Conservation (phyloP, 1,284 basidiomycete genomes). For the Ustilago esculenta region DNA sequence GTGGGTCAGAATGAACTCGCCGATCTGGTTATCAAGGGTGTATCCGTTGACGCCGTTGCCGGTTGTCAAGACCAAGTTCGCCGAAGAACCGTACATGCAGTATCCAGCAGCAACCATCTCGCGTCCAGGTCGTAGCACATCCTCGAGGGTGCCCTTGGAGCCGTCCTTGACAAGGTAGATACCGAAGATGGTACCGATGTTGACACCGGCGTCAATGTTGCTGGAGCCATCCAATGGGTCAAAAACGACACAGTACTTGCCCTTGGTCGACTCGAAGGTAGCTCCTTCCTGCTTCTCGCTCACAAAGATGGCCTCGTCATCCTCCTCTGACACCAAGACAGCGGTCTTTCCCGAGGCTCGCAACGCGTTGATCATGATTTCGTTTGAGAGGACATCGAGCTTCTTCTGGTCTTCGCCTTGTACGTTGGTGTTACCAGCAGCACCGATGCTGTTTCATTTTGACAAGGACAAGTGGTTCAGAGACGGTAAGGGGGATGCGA, state of each 20-base stretch:
- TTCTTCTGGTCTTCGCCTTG: conserved; percentile 99
- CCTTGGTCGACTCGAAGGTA: conserved; percentile 59
- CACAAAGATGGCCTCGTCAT: conserved; percentile 91
- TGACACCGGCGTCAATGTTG: conserved; percentile 99
- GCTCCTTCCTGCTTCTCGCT: conserved; percentile 69
- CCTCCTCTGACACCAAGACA: conserved; percentile 95
- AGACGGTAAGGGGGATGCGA: neutral
- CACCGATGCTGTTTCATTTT: conserved; percentile 76
- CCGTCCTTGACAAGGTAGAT: conserved; percentile 85
- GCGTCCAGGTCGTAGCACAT: conserved; percentile 91
- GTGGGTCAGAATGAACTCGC: conserved; percentile 99
- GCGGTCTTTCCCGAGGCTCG: conserved; percentile 93
- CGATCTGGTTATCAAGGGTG: conserved; percentile 85
- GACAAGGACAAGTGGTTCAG: conserved; percentile 4
- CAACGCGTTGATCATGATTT: conserved; percentile 96
- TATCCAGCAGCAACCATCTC: conserved; percentile 96
- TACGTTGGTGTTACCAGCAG: conserved; percentile 94
- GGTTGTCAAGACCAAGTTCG: conserved; percentile 94
- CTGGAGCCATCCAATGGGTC: conserved; percentile 97
- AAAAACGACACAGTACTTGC: conserved; percentile 89
- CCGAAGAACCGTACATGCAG: conserved; percentile 91
- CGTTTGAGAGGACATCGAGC: conserved; percentile 94
- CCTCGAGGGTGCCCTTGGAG: conserved; percentile 80
- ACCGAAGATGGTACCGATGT: conserved; percentile 99
- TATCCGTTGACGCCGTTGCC: conserved; percentile 97